Conservation (phyloP, 306 rosid genomes). For the Pueraria montana region DNA sequence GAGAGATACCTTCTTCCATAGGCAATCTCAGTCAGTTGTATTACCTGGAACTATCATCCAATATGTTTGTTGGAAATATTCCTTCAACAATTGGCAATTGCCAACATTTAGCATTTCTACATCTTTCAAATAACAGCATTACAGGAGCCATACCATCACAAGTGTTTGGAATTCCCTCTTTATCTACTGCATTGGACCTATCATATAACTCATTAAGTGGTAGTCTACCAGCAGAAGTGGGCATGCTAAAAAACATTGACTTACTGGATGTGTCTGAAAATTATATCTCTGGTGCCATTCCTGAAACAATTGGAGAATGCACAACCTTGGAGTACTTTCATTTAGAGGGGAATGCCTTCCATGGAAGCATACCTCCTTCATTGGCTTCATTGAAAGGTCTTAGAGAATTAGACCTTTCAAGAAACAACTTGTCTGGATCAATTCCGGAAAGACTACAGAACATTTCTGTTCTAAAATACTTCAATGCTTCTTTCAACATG, state of each 20-base stretch:
- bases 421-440: conserved; percentile 35
- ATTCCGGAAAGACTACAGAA: conserved; percentile 16
- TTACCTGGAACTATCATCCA: not conserved
- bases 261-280: conserved; percentile 31
- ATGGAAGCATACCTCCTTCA: conserved; percentile 31
- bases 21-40: conserved; percentile 30
- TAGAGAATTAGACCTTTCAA: conserved; percentile 10
- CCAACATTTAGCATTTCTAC: not conserved
- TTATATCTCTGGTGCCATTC: conserved; percentile 9
- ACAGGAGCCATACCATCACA: conserved; percentile 32
- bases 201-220: conserved; percentile 32
- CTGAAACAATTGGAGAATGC: conserved; percentile 40
- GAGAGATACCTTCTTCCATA: conserved; percentile 38
- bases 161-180: not conserved
- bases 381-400: conserved; percentile 39
- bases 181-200: not conserved
- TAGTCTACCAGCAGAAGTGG: conserved; percentile 25
- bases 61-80: conserved; percentile 26
- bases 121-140: conserved; percentile 17
- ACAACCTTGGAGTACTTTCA: conserved; percentile 7
- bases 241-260: not conserved
- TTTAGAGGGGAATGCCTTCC: conserved; percentile 22
- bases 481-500: conserved; percentile 43
- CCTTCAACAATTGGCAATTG: conserved; percentile 38
- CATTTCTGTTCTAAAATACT: not conserved